A percentile compares a stretch with the other conserved stretches of the same genome.
Conservation (phyloP, 2,329 filamentous ascomycete genomes). For the Paracorniculantispora psalliotae region DNA sequence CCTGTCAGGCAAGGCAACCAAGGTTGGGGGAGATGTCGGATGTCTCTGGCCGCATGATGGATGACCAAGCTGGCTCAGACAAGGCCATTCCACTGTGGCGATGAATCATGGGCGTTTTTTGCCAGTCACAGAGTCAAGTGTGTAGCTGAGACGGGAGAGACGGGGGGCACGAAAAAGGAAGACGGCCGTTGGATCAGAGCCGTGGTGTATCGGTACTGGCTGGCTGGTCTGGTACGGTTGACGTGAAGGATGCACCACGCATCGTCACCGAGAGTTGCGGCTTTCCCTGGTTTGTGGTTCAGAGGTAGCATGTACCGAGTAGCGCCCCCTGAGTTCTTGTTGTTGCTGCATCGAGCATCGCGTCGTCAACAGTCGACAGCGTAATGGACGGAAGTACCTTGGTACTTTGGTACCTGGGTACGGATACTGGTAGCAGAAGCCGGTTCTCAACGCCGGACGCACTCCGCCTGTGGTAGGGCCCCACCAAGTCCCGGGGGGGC, state of each 20-base stretch:
- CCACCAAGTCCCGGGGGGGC: neutral
- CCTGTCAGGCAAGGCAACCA: neutral
- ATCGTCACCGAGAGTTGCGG: neutral
- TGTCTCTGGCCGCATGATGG: neutral
- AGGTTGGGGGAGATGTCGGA: neutral
- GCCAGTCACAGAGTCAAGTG: no score
- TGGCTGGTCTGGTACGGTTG: no score
- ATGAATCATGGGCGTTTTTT: slow-evolving; percentile 1
- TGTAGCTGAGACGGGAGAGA: slow-evolving; percentile 1
- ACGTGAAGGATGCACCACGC: neutral
- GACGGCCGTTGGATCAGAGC: neutral
- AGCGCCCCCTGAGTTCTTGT: neutral
- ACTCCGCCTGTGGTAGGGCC: no score
- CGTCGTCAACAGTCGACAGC: neutral
- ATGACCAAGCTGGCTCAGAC: slow-evolving; percentile 1
- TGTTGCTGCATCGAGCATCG: neutral
- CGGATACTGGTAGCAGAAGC: no score
- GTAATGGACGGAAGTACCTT: no score
- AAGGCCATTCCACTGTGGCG: slow-evolving; percentile 5
- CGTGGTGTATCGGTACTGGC: neutral
- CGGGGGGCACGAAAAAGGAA: neutral
- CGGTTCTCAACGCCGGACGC: no score
- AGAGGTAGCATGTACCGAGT: neutral
- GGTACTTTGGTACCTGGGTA: no score
- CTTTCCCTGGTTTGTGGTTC: neutral